These are phyloP conservation scores for Acaromyces ingoldii DNA, from an alignment of 1,284 basidiomycete genomes.

Conservation along the genomic window DNA sequence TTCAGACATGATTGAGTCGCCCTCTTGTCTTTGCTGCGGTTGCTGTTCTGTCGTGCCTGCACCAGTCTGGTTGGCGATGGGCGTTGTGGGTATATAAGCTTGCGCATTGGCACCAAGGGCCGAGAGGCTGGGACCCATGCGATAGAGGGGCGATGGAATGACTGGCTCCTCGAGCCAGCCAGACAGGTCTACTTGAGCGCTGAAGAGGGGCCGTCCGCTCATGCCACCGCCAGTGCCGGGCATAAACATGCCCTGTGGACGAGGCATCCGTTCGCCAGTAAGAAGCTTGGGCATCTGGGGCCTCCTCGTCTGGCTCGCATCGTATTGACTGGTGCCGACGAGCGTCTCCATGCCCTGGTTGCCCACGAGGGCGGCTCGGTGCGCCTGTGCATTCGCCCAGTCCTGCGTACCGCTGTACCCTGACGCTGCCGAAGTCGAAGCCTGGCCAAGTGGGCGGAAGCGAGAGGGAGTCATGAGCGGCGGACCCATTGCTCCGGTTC, in stretches of 20 bases:
- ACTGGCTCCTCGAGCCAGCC: conserved; percentile 49
- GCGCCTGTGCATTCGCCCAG: neutral
- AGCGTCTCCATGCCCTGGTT: neutral
- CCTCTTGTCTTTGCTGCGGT: conserved; percentile 1
- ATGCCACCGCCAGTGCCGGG: neutral
- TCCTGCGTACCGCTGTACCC: too few species aligned
- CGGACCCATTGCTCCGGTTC: conserved; percentile 4
- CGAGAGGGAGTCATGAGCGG: conserved; percentile 2
- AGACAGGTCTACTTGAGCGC: conserved; percentile 30
- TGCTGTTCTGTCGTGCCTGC: neutral
- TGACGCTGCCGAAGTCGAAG: too few species aligned
- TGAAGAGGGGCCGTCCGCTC: conserved; percentile 14
- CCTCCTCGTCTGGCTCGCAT: neutral
- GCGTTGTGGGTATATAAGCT: conserved; percentile 18
- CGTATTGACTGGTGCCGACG: neutral
- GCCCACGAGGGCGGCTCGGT: neutral
- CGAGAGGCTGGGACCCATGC: conserved; percentile 34
- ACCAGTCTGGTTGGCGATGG: neutral
- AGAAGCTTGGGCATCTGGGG: conserved; percentile 12
- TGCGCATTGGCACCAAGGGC: conserved; percentile 15
- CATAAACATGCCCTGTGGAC: neutral
- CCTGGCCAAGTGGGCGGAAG: too few species aligned
- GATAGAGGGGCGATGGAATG: conserved; percentile 45
- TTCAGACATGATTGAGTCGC: conserved; percentile 2
- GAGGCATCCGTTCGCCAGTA: conserved; percentile 14